Base-by-base conservation (phyloP, 208 protist genomes). In the Jaenimonas drosophilae region DNA sequence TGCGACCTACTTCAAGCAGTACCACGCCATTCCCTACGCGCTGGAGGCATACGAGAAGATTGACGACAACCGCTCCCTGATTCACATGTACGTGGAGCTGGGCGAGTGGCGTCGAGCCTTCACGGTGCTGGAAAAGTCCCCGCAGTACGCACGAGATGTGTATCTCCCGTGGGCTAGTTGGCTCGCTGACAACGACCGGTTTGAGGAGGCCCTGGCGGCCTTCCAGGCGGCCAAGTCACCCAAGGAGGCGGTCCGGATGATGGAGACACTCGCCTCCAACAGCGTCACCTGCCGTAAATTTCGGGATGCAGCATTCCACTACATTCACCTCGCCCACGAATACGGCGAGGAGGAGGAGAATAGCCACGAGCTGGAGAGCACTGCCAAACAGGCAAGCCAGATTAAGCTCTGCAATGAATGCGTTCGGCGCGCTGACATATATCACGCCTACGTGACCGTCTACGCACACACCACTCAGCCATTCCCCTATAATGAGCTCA, bases 131-230 rank as follows among this genome's bases (percentile, higher is more conserved):
- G 79, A 96, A 20, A 67, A 78, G 32, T 61, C 74, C 49, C 91
- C 91, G 14, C 47, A 80, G 53, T 80, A 84, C 49, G 57, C 76
- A 12, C 67, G 86, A 19, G 83, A 94, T n/a, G 80, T 98, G 19
- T 98, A 97, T 60, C 69, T 97, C 38, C 96, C 96, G 47, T 98
- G 97, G 74, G 96, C 96, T 5, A 74, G 80, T n/a, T 98, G 94
- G 91, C 74, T 98, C 30, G 90, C 81, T 4, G 74, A 95, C 45
- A 81, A 95, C 53, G 96, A 97, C 39, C 63, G 76, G 33, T 98
- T 98, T 55, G 91, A 97, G 34, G 92, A 98, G 59, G 95, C 96
- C 1, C 70, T 92, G 11, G 84, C 95, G 54, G 90, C 93, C 0
- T 97, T 95, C 64, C 72, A 80, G 12, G 57, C 83, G 14, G 93